Evolutionary conservation across 257 asterid species (phyloP).

Genomic region (Ajuga chamaepitys): DNA sequence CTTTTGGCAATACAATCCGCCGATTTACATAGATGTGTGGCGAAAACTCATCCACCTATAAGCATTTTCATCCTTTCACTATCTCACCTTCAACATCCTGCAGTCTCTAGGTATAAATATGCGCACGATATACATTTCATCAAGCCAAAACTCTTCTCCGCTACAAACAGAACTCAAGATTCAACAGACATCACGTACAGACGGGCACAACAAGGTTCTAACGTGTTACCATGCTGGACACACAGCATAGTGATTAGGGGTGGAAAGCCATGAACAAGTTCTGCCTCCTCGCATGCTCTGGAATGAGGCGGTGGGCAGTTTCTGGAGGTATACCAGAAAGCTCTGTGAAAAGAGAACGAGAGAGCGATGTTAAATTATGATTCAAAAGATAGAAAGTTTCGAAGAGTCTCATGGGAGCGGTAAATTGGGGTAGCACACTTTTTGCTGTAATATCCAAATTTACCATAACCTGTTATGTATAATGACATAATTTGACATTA

Average conservation of each 20-base stretch:
- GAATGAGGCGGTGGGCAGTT: conserved; percentile 78
- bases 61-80: conserved; percentile 7
- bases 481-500: no score
- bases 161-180: conserved; percentile 18
- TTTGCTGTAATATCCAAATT: no score
- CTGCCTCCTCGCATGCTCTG: conserved; percentile 96
- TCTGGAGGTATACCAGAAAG: conserved; percentile 75
- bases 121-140: conserved; percentile 12
- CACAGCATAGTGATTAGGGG: conserved; percentile 29
- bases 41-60: conserved; percentile 22
- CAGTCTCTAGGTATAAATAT: conserved; percentile 18
- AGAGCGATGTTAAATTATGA: not conserved
- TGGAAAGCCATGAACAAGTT: conserved; percentile 95
- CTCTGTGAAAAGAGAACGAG: conserved; percentile 38
- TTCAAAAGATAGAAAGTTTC: not conserved
- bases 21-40: conserved; percentile 19
- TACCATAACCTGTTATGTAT: no score
- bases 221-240: not conserved
- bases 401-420: not conserved
- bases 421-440: not conserved
- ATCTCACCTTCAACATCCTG: conserved; percentile 17
- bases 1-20: conserved; percentile 15
- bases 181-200: conserved; percentile 7
- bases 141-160: conserved; percentile 26
- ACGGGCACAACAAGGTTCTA: not conserved